Conservation (phyloP, 2,329 filamentous ascomycete genomes). For the Diaporthe aspalathi region DNA sequence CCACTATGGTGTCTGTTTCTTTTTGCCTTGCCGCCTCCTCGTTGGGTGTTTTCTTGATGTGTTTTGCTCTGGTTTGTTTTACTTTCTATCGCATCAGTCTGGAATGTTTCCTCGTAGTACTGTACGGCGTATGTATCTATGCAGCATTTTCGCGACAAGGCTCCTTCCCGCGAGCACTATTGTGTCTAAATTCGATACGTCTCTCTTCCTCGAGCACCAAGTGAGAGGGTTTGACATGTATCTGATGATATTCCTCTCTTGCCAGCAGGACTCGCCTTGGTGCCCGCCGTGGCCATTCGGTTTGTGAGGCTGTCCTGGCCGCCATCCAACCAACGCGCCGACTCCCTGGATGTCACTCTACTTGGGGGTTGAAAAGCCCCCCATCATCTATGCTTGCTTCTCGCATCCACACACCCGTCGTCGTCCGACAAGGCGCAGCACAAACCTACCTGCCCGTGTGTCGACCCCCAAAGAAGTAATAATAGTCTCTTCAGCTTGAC, state of each 20-base stretch:
- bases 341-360: too few species aligned
- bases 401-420: too few species aligned
- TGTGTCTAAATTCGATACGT: neutral
- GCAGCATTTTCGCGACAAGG: neutral
- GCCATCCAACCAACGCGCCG: too few species aligned
- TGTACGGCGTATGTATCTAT: neutral
- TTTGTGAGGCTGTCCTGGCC: neutral
- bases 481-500: too few species aligned
- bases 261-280: neutral
- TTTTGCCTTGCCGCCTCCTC: neutral
- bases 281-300: neutral
- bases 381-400: too few species aligned
- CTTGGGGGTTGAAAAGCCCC: too few species aligned
- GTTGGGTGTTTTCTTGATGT: neutral
- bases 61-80: neutral
- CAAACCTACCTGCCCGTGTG: too few species aligned
- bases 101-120: neutral
- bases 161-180: neutral
- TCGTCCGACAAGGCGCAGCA: too few species aligned
- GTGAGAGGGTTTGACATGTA: neutral
- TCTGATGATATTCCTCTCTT: neutral
- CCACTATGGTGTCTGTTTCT: slow-evolving; percentile 43
- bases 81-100: slow-evolving; percentile 11
- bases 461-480: too few species aligned
- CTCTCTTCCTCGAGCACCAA: neutral